Percentiles rank a stretch among this genome's conserved stretches.
These are phyloP conservation scores for Heterotrichella gracilis DNA, from an alignment of 352 stramenopile genomes.

Conservation along the genomic window DNA sequence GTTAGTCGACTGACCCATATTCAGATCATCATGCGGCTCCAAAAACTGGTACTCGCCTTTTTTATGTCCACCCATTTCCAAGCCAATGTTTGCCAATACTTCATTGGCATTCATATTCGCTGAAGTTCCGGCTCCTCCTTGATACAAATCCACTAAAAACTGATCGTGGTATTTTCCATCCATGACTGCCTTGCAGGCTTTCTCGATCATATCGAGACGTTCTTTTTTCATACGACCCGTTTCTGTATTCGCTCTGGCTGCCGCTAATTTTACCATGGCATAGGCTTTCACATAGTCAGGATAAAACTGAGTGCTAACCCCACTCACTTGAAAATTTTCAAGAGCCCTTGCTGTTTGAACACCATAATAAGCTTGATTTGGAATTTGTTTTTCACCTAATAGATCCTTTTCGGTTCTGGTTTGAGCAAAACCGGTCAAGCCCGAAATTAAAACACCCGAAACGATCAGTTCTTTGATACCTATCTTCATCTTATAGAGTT, in stretches of 20 bases:
- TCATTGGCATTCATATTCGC: neutral
- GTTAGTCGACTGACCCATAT: neutral
- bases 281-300: too few relatives aligned
- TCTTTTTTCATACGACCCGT: neutral
- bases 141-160: neutral
- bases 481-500: too few relatives aligned
- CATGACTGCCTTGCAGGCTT: neutral
- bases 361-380: too few relatives aligned
- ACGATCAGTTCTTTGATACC: too few relatives aligned
- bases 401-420: too few relatives aligned
- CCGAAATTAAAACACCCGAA: too few relatives aligned
- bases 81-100: neutral
- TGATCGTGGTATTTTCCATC: neutral
- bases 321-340: too few relatives aligned
- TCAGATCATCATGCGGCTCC: neutral
- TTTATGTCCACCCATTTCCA: neutral
- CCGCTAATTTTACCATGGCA: neutral
- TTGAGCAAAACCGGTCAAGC: too few relatives aligned
- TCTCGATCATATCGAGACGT: neutral
- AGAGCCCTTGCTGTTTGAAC: too few relatives aligned
- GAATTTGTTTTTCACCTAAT: too few relatives aligned
- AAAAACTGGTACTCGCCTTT: neutral
- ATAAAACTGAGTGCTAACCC: too few relatives aligned
- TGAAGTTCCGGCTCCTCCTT: neutral
- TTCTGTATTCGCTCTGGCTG: neutral